Evolutionary conservation across 2,329 filamentous ascomycete genomes (phyloP), one percentile per base, ranked within the genome.

Genomic region (Penicillium verrucosum): DNA sequence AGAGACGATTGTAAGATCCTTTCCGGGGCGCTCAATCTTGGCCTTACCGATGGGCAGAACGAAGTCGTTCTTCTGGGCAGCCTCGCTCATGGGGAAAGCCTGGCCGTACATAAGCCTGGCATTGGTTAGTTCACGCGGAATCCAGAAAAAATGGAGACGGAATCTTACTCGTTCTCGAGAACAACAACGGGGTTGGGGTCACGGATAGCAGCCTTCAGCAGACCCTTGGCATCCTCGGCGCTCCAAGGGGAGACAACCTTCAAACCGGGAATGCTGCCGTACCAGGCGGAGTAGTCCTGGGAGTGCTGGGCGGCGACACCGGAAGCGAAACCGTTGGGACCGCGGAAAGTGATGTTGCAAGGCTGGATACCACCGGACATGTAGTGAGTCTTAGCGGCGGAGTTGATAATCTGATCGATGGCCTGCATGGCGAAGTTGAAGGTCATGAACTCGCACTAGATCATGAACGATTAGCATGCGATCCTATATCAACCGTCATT

Each of bases 401-500:
- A 97, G 87, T 99, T 99, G 86, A 99, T 92, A 75, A 99, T 90
- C 78, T 99, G 94, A 77, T 99, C 94, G 78, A 99, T 99, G 75
- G 94, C 91, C 82, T 99, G 94, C 94, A 99, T 99, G 78, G 94
- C 93, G 76, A 97, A 97, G 86, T 99, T 99, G 87, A 96, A 97
- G 72, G 94, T 99, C 94, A 99, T 99, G 85, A 99, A 99, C 82
- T 99, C 94, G 85, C 89, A 94, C 90, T 94, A 61, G 4, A 60
- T 44, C 21, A 40, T 50, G 5, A 52, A 43, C 25, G 43, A 44
- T 60, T 57, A 59, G 63, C 38, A 27, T 44, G 10, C 16, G 29
- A 10, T 45, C 12, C 16, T 12, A 3, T 2, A 43, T 41, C 38
- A 18, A 32, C 16, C 1, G 16, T 27, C 11, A 27, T 14, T 7